Evolutionary conservation across 164 flowering plant genomes (phyloP).

Genomic region (Echeveria elegans): DNA sequence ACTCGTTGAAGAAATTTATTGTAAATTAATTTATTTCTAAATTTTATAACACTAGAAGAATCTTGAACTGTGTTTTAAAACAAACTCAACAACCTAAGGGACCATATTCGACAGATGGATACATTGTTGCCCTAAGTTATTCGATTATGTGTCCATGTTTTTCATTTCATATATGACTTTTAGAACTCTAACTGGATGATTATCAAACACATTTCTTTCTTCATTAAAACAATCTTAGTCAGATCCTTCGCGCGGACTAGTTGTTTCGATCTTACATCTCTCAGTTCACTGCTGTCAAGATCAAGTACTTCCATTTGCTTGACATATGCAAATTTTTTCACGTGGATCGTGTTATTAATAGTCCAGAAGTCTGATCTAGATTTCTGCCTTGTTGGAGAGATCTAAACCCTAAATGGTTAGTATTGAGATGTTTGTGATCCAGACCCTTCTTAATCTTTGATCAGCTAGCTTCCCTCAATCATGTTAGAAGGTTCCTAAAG

Average conservation of each 20-base stretch:
- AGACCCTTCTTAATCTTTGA: too few species aligned
- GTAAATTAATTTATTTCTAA: too few species aligned
- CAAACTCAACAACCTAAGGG: neutral
- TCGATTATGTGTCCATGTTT: neutral
- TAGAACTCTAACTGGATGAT: neutral
- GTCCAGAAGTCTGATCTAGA: neutral
- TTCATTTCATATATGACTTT: neutral
- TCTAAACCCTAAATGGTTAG: neutral
- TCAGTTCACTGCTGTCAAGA: neutral
- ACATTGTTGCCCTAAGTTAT: neutral
- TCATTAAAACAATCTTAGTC: neutral
- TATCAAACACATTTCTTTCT: neutral
- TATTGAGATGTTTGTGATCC: neutral
- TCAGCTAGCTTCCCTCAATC: too few species aligned
- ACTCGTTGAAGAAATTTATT: neutral
- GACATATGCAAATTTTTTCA: neutral
- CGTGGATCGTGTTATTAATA: neutral
- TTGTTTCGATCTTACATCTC: neutral
- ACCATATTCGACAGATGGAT: neutral
- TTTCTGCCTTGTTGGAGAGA: neutral
- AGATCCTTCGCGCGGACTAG: neutral
- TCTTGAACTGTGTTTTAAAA: neutral
- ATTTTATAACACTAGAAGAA: neutral
- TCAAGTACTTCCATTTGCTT: neutral
- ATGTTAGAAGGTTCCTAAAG: too few species aligned